phyloP scores from a whole-genome alignment of 345 rosid species.

The Theobroma cacao region DNA sequence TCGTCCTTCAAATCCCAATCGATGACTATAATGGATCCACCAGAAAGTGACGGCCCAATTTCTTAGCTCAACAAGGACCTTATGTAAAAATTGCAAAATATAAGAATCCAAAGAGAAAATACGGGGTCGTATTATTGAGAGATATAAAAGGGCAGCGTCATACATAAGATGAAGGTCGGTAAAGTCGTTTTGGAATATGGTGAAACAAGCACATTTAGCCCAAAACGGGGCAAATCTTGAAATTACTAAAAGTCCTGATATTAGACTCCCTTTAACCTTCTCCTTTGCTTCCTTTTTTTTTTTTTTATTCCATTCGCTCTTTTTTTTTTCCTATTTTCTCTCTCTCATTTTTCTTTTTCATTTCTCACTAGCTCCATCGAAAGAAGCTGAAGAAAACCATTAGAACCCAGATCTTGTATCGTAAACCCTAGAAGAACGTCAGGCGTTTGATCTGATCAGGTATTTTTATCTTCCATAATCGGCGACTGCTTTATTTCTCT shows the following conservation, averaged over 20 bases:
- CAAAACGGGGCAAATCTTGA: background rate
- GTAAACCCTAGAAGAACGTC: slow-evolving; percentile 5
- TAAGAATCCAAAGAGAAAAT: background rate
- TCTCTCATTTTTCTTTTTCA: background rate
- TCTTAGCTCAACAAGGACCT: background rate
- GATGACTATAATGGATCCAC: background rate
- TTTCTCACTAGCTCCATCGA: slow-evolving; percentile 18
- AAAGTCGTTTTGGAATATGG: background rate
- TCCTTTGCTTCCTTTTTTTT: background rate
- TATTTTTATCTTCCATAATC: background rate
- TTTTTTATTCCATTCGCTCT: background rate
- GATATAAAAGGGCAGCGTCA: background rate
- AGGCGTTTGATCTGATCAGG: slow-evolving; percentile 25
- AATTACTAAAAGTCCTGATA: background rate
- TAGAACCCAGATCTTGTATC: slow-evolving; percentile 27
- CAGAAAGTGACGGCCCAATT: background rate
- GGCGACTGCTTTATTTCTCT: background rate
- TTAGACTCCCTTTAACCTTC: background rate
- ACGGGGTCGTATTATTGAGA: background rate
- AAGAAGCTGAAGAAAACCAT: background rate
- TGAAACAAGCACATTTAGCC: background rate
- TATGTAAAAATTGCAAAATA: background rate
- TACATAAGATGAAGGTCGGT: background rate
- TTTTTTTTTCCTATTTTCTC: background rate
- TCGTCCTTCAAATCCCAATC: background rate